Evolutionary conservation across 108 stramenopile genomes (phyloP), one percentile per base, ranked within the genome.

Genomic region (Fragilariopsis cylindrus): DNA sequence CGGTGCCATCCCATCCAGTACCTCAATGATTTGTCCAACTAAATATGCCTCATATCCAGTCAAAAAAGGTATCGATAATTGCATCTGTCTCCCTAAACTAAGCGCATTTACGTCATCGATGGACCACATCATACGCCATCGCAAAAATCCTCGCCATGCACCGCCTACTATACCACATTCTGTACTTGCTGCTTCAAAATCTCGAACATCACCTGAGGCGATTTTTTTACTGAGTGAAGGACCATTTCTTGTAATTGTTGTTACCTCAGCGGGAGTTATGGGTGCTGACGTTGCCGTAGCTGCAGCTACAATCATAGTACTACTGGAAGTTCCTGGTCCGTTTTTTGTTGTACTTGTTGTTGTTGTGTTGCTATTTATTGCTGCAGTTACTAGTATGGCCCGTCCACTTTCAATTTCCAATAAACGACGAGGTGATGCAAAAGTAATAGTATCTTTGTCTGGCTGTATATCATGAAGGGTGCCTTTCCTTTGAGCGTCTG

Each of bases 361-460:
- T 42, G 16, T 21, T 75, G 65, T 46, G 7, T 49, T 40, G 21
- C 62, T 5, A 45, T 71, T 52, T 45, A 0, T 49, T 41, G 65
- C 60, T n/a, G 39, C 40, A 39, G 74, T 57, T 4, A 81, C 73
- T 44, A 81, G 30, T 58, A 81, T 70, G 12, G 80, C 70, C 42
- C 42, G 30, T 50, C 80, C 80, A 47, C 70, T 75, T 47, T 81
- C 80, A 50, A 81, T 71, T 44, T 75, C 80, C 47, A 81, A 56
- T 47, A 81, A 53, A 1, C 69, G 80, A 18, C 19, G 53, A 3
- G 80, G 80, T 1, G 62, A 63, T 39, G 64, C 69, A 72, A 81
- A 81, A 8, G 45, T 55, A 8, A 21, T 46, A 42, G n/a, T 48
- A 41, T 68, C 67, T 68, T 63, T 45, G 16, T 2, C 48, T 5